Percentiles rank a stretch among this genome's conserved stretches.
Conservation (phyloP, 1,139 yeast species). For the Entelexis paramagnoliae region DNA sequence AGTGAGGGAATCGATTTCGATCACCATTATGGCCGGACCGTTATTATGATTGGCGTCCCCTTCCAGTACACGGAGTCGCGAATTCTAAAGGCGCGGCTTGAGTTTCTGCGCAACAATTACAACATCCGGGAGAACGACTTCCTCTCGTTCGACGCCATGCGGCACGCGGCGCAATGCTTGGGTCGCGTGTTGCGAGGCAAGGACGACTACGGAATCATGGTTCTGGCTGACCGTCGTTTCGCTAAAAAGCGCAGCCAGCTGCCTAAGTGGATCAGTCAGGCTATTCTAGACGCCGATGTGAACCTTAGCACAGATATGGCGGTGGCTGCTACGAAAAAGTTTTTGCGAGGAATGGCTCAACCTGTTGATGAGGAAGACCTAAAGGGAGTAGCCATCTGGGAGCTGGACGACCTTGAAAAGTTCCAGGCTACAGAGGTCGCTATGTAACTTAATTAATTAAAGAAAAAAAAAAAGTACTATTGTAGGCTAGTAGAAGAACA, state of each 20-base stretch:
- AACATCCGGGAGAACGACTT: constrained; percentile 91
- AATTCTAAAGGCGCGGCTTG: constrained; percentile 85
- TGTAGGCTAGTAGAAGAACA: too few species aligned
- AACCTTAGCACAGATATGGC: constrained; percentile 97
- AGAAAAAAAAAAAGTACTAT: background rate
- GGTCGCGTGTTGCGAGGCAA: constrained; percentile 96
- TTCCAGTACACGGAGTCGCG: constrained; percentile 97
- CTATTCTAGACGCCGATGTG: constrained; percentile 78
- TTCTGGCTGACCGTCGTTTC: constrained; percentile 87
- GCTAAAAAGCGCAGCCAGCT: constrained; percentile 74
- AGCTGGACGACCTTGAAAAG: constrained; percentile 36
- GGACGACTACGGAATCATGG: constrained; percentile 98
- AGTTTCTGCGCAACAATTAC: constrained; percentile 82
- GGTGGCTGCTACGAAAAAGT: constrained; percentile 84
- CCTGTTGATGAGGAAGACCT: constrained; percentile 85
- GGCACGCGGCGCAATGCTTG: constrained; percentile 98
- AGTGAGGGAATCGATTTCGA: constrained; percentile 99
- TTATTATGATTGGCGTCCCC: constrained; percentile 96
- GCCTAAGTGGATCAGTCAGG: constrained; percentile 97
- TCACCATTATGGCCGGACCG: constrained; percentile 96
- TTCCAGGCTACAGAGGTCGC: constrained; percentile 16
- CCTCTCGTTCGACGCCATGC: constrained; percentile 95
- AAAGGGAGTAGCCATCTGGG: constrained; percentile 94
- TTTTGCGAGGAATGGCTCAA: constrained; percentile 86
- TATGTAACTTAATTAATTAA: background rate